A percentile compares a stretch with the other conserved stretches of the same genome.
These are phyloP conservation scores for Podaxis sp. DNA, from an alignment of 768 basidiomycete species.

Conservation along the genomic window DNA sequence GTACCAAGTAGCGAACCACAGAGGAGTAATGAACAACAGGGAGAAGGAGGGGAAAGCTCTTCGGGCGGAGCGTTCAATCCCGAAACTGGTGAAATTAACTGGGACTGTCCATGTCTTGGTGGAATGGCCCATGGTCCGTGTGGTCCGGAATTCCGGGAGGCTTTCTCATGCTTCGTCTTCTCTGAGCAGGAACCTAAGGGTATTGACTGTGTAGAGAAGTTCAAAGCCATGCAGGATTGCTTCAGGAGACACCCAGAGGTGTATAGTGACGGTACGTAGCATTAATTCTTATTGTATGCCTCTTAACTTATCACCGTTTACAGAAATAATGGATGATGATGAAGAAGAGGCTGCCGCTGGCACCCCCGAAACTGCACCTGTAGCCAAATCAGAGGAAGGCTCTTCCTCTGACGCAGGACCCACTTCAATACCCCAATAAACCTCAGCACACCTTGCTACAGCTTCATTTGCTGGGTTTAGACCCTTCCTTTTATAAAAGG, in stretches of 20 bases:
- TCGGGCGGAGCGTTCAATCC: slow-evolving; percentile 79
- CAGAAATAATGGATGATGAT: slow-evolving; percentile 71
- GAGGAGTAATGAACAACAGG: neutral
- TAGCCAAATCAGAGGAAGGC: slow-evolving; percentile 15
- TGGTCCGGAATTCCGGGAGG: slow-evolving; percentile 88
- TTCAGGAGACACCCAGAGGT: slow-evolving; percentile 94
- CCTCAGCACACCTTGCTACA: neutral
- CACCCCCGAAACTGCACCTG: neutral
- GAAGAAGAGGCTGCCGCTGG: slow-evolving; percentile 42
- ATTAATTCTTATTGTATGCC: neutral
- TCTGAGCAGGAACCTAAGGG: slow-evolving; percentile 97
- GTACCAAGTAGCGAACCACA: neutral
- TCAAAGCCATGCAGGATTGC: slow-evolving; percentile 97
- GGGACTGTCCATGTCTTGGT: slow-evolving; percentile 98
- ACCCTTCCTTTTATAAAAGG: neutral
- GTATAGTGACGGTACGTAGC: slow-evolving; percentile 84
- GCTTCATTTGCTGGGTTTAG: neutral
- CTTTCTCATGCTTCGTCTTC: slow-evolving; percentile 95
- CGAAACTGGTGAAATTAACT: slow-evolving; percentile 98
- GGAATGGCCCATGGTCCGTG: slow-evolving; percentile 99
- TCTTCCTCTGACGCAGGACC: neutral
- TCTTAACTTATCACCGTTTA: slow-evolving; percentile 11
- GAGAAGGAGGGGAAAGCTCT: slow-evolving; percentile 18
- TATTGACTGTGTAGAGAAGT: slow-evolving; percentile 96
- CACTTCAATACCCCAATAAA: neutral